Evolutionary conservation across 2,329 filamentous ascomycete species (phyloP).

Genomic region (Penicillium sp.): DNA sequence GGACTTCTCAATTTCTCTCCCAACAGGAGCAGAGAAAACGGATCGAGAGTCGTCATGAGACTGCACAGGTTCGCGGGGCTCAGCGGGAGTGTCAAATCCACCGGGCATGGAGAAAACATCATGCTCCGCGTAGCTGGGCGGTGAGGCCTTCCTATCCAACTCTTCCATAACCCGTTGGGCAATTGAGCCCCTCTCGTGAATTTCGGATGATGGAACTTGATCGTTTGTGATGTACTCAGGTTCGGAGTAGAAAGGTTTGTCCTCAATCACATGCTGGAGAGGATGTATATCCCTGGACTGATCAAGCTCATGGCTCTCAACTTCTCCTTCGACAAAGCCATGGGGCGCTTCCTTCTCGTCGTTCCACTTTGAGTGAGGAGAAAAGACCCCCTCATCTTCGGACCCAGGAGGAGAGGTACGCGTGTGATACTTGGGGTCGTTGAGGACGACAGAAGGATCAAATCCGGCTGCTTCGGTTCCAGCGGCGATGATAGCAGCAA

Average conservation of each 20-base stretch:
- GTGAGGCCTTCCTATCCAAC: constrained; percentile 18
- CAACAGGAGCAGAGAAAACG: constrained; percentile 14
- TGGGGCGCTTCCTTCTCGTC: constrained; percentile 42
- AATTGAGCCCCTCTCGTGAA: constrained; percentile 17
- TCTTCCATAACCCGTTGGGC: constrained; percentile 28
- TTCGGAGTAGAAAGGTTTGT: constrained; percentile 22
- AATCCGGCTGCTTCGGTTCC: constrained; percentile 70
- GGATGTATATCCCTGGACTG: constrained; percentile 24
- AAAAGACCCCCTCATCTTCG: constrained; percentile 55
- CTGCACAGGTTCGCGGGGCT: constrained; percentile 3
- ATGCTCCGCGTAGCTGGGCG: constrained; percentile 17
- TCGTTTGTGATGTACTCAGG: constrained; percentile 14
- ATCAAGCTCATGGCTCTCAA: constrained; percentile 44
- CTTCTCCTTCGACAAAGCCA: constrained; percentile 53
- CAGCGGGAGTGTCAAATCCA: constrained; percentile 27
- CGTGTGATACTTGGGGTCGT: constrained; percentile 63
- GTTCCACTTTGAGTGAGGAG: constrained; percentile 53
- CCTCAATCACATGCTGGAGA: constrained; percentile 12
- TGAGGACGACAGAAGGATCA: constrained; percentile 67
- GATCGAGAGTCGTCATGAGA: constrained; percentile 14
- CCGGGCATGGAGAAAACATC: constrained; percentile 34
- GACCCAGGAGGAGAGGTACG: constrained; percentile 65
- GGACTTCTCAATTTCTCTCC: constrained; percentile 9
- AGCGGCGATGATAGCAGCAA: constrained; percentile 68
- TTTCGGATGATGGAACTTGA: not conserved